phyloP scores from a whole-genome alignment of 1,284 basidiomycete genomes.

The Pascua sp. region DNA sequence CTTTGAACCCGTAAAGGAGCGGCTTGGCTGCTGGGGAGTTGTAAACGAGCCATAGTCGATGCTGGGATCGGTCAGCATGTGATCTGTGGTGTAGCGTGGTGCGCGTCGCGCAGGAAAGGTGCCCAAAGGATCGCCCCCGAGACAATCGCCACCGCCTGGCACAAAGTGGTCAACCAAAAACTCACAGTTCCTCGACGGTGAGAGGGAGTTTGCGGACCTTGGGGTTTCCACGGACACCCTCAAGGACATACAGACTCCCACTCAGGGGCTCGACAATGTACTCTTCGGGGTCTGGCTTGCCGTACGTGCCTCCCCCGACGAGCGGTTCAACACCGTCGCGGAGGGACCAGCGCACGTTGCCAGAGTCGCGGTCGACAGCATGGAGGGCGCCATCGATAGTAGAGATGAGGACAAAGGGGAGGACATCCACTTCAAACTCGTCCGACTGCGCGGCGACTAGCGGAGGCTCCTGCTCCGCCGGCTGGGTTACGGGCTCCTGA shows the following conservation, averaged over 20 bases:
- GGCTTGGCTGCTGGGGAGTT: constrained; percentile 44
- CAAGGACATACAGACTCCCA: constrained; percentile 45
- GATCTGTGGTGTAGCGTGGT: too few species aligned
- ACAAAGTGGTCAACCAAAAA: background rate
- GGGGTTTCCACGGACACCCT: constrained; percentile 28
- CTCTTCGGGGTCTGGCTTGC: constrained; percentile 24
- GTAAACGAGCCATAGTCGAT: constrained; percentile 48
- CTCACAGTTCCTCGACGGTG: constrained; percentile 49
- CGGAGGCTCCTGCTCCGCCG: background rate
- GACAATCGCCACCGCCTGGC: background rate
- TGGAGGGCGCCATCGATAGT: constrained; percentile 49
- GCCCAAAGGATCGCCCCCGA: background rate
- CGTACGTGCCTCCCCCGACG: constrained; percentile 38
- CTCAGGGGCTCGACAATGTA: constrained; percentile 50
- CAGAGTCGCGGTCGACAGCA: constrained; percentile 45
- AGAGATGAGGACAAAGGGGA: constrained; percentile 46
- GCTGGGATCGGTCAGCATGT: constrained; percentile 16
- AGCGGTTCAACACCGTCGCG: constrained; percentile 43
- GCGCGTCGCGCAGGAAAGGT: too few species aligned
- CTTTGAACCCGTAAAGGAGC: constrained; percentile 47
- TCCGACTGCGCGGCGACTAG: constrained; percentile 1
- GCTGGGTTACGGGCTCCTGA: background rate
- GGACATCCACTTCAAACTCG: constrained; percentile 44
- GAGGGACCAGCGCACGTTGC: constrained; percentile 39
- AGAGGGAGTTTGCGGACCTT: constrained; percentile 45